Evolutionary conservation across 805 yeast species (phyloP).

Genomic region (Hanseniaspora lindneri): DNA sequence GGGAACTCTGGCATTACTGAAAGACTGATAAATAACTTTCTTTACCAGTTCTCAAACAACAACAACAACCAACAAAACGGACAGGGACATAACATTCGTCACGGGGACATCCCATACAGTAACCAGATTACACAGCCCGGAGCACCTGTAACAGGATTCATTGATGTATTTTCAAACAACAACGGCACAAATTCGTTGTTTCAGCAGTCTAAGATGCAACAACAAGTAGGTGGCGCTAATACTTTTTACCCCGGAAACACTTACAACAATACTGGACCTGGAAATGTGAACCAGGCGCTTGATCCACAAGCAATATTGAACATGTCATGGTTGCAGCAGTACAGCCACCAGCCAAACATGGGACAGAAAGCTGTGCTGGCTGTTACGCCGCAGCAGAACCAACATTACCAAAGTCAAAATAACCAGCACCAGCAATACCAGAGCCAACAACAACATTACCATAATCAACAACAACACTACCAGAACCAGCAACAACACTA

Average conservation of each 20-base stretch:
- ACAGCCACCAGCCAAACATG: slow-evolving; percentile 11
- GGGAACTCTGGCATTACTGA: background rate
- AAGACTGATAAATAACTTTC: slow-evolving; percentile 4
- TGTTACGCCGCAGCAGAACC: background rate
- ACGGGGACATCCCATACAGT: background rate
- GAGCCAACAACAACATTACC: background rate
- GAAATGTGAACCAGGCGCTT: background rate
- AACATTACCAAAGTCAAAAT: background rate
- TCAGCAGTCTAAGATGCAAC: slow-evolving; percentile 9
- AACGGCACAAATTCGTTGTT: slow-evolving; percentile 13
- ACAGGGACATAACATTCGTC: background rate
- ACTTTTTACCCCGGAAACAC: background rate
- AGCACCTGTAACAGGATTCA: background rate
- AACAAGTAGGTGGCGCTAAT: background rate
- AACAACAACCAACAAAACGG: background rate
- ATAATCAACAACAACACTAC: background rate
- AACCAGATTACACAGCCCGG: background rate
- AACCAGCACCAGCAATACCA: background rate
- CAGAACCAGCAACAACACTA: no score
- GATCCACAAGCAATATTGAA: background rate
- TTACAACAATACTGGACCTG: background rate
- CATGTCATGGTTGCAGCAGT: slow-evolving; percentile 18
- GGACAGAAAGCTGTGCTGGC: background rate
- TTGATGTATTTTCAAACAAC: slow-evolving; percentile 11
- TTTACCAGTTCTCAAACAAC: background rate